phyloP scores from a whole-genome alignment of 2,329 filamentous ascomycete genomes.

The Raffaelea arxii region DNA sequence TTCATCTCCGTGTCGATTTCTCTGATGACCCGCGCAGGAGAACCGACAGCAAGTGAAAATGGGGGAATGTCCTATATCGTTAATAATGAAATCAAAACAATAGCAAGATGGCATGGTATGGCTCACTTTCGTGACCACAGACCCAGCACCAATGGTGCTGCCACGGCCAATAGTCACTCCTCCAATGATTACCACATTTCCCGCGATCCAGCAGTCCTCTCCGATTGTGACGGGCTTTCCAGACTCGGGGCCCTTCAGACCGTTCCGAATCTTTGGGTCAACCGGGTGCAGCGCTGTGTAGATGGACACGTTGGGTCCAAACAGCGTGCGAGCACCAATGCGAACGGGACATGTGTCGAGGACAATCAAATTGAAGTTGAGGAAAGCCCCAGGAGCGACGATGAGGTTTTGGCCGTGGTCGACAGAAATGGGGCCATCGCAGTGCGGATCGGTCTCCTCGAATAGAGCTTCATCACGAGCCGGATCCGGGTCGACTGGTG shows the following conservation, averaged over 20 bases:
- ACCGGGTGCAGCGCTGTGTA: conserved; percentile 64
- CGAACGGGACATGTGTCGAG: conserved; percentile 75
- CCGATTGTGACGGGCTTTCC: conserved; percentile 70
- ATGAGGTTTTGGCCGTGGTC: too few relatives aligned
- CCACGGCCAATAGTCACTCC: conserved; percentile 74
- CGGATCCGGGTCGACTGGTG: too few relatives aligned
- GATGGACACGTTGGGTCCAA: conserved; percentile 78
- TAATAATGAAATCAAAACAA: too few relatives aligned
- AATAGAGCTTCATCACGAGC: too few relatives aligned
- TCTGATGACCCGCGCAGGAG: conserved; percentile 38
- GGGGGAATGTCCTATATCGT: conserved; percentile 20
- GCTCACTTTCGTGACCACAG: conserved; percentile 81
- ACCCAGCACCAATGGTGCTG: conserved; percentile 68
- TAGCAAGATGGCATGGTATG: too few relatives aligned
- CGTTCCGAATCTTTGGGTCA: conserved; percentile 50
- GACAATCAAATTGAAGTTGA: conserved; percentile 49
- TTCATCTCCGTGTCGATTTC: conserved; percentile 24
- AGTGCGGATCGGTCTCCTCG: too few relatives aligned
- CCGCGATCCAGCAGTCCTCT: conserved; percentile 76
- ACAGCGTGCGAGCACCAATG: conserved; percentile 66
- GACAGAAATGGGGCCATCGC: too few relatives aligned
- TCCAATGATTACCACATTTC: conserved; percentile 64
- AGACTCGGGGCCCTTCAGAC: conserved; percentile 37
- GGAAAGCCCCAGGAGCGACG: too few relatives aligned
- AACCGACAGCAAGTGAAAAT: conserved; percentile 35